Evolutionary conservation across 495 filamentous ascomycete genomes (phyloP).

Genomic region (Halenospora varia): DNA sequence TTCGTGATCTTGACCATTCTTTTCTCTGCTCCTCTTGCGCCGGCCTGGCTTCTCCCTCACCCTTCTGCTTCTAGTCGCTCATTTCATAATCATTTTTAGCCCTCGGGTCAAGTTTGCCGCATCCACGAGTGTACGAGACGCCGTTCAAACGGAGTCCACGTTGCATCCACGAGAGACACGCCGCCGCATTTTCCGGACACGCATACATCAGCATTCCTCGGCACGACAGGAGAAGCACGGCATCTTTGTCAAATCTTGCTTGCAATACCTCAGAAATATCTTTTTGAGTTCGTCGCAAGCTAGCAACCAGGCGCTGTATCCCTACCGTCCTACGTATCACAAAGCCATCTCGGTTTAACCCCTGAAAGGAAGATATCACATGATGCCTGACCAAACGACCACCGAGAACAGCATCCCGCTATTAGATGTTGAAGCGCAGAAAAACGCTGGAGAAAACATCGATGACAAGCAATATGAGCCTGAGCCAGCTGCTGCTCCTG

Average conservation of each 20-base stretch:
- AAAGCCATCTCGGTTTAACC: too few relatives aligned
- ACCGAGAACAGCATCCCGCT: slow-evolving; percentile 16
- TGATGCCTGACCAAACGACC: slow-evolving; percentile 7
- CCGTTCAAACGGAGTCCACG: too few relatives aligned
- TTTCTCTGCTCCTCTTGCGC: not conserved
- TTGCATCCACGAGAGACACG: not conserved
- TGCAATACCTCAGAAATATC: not conserved
- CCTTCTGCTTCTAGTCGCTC: not conserved
- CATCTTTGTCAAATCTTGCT: not conserved
- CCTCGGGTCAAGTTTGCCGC: too few relatives aligned
- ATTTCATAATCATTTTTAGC: not conserved
- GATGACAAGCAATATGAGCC: slow-evolving; percentile 3
- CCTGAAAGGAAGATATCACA: slow-evolving; percentile 3
- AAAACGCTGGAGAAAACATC: not conserved
- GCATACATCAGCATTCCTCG: not conserved
- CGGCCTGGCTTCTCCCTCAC: not conserved
- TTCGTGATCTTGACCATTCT: not conserved
- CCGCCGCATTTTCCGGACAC: not conserved
- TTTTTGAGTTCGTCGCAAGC: not conserved
- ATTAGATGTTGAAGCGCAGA: slow-evolving; percentile 13
- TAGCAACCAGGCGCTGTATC: too few relatives aligned
- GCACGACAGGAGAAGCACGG: not conserved
- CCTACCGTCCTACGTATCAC: too few relatives aligned
- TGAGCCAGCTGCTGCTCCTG: not conserved
- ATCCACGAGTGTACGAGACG: too few relatives aligned